A percentile compares a stretch with the other conserved stretches of the same genome.
Conservation (phyloP, 2,329 filamentous ascomycete species). For the Fusarium solani-melongenae region DNA sequence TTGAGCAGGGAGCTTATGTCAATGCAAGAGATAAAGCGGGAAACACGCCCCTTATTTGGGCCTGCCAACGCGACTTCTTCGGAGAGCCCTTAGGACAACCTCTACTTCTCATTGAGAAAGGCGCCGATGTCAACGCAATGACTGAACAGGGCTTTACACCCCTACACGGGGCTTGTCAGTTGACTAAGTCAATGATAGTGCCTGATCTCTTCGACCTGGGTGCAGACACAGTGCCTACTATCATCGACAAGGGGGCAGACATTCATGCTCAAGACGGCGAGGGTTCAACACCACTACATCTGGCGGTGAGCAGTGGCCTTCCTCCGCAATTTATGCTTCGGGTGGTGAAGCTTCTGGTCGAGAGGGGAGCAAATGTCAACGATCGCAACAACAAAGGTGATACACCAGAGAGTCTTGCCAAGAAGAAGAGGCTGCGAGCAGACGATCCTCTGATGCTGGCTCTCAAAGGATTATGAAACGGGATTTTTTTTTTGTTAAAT, state of each 20-base stretch:
- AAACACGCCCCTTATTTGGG: too few relatives aligned
- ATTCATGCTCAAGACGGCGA: neutral
- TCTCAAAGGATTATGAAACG: neutral
- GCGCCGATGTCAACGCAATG: neutral
- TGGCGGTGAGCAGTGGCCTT: neutral
- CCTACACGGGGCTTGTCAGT: too few relatives aligned
- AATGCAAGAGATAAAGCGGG: neutral
- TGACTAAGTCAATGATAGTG: too few relatives aligned
- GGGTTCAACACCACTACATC: neutral
- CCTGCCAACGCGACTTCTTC: accelerated
- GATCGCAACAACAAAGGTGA: neutral
- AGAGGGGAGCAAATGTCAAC: neutral
- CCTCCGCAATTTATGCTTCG: too few relatives aligned
- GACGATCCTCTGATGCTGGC: neutral
- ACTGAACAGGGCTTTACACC: neutral
- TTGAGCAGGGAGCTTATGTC: neutral
- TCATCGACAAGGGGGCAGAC: neutral
- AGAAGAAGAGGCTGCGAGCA: accelerated
- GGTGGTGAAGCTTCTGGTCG: neutral
- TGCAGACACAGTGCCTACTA: too few relatives aligned
- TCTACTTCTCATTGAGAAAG: neutral
- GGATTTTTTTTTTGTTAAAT: neutral
- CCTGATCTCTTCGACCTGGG: too few relatives aligned
- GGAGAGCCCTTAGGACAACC: accelerated
- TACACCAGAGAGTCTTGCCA: neutral